phyloP scores from a whole-genome alignment of 257 asterid species.

The Fraxinus pennsylvanica region DNA sequence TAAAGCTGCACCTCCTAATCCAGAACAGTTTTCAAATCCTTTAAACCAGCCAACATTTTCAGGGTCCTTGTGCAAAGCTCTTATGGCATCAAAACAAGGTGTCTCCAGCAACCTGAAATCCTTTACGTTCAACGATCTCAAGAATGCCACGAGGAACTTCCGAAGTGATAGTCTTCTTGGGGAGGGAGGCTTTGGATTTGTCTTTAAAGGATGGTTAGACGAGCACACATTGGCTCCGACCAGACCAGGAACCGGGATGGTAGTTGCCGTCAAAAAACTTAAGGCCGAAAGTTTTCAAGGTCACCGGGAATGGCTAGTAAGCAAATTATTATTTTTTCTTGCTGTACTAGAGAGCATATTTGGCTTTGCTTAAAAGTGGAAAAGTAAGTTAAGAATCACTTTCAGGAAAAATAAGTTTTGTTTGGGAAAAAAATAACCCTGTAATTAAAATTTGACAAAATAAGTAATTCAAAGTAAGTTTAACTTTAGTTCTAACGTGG shows the following conservation, averaged over 20 bases:
- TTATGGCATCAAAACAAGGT: slow-evolving; percentile 20
- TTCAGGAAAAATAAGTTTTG: neutral
- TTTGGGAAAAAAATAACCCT: neutral
- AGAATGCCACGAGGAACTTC: slow-evolving; percentile 63
- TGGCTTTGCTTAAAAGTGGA: neutral
- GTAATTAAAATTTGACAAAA: neutral
- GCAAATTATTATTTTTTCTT: neutral
- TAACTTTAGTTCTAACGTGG: neutral
- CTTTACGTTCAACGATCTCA: slow-evolving; percentile 61
- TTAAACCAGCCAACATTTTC: slow-evolving; percentile 24
- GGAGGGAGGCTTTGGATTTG: slow-evolving; percentile 80
- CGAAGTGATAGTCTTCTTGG: slow-evolving; percentile 66
- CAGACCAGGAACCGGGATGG: slow-evolving; percentile 64
- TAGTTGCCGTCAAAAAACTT: slow-evolving; percentile 71
- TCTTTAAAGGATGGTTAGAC: slow-evolving; percentile 78
- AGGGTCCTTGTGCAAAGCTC: slow-evolving; percentile 12
- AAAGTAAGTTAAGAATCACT: neutral
- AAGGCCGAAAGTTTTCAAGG: slow-evolving; percentile 70
- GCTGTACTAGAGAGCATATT: neutral
- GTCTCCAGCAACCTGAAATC: slow-evolving; percentile 56
- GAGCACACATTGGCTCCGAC: slow-evolving; percentile 48
- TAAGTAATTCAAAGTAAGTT: neutral
- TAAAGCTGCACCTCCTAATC: slow-evolving; percentile 32
- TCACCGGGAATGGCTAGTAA: slow-evolving; percentile 84
- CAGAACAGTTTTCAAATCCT: slow-evolving; percentile 25